Conservation (phyloP, 768 basidiomycete genomes). For the Dendrothele bispora region DNA sequence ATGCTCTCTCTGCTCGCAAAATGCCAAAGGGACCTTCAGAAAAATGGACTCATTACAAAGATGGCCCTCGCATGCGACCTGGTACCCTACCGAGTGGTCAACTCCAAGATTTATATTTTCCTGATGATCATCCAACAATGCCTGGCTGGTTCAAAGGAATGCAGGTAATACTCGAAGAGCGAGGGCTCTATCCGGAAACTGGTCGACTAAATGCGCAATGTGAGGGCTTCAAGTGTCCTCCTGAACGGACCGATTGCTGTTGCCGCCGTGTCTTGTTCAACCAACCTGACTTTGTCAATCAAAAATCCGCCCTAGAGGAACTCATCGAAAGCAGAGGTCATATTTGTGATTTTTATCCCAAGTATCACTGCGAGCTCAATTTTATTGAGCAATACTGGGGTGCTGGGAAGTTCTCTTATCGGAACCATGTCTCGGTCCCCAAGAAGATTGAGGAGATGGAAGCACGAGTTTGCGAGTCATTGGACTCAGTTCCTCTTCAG, state of each 20-base stretch:
- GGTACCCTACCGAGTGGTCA: slow-evolving; percentile 17
- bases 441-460: background rate
- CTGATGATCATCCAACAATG: slow-evolving; percentile 14
- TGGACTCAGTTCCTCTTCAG: background rate
- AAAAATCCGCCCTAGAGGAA: slow-evolving; percentile 11
- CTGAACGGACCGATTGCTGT: slow-evolving; percentile 16
- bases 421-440: slow-evolving; percentile 6
- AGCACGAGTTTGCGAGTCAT: background rate
- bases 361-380: slow-evolving; percentile 40
- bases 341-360: slow-evolving; percentile 27
- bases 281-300: slow-evolving; percentile 29
- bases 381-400: slow-evolving; percentile 34
- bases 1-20: slow-evolving; percentile 26
- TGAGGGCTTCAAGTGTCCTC: slow-evolving; percentile 14
- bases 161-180: background rate
- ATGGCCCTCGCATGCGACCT: slow-evolving; percentile 20
- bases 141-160: slow-evolving; percentile 21
- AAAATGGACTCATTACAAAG: slow-evolving; percentile 13
- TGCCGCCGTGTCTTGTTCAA: slow-evolving; percentile 25
- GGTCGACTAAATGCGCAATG: slow-evolving; percentile 8
- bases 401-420: slow-evolving; percentile 27
- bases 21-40: slow-evolving; percentile 23
- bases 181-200: too few species aligned
- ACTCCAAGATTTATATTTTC: slow-evolving; percentile 10
- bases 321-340: slow-evolving; percentile 20